Evolutionary conservation across 202 grass and related monocot genomes (phyloP).

Genomic region (Dendrocalamus latiflorus): DNA sequence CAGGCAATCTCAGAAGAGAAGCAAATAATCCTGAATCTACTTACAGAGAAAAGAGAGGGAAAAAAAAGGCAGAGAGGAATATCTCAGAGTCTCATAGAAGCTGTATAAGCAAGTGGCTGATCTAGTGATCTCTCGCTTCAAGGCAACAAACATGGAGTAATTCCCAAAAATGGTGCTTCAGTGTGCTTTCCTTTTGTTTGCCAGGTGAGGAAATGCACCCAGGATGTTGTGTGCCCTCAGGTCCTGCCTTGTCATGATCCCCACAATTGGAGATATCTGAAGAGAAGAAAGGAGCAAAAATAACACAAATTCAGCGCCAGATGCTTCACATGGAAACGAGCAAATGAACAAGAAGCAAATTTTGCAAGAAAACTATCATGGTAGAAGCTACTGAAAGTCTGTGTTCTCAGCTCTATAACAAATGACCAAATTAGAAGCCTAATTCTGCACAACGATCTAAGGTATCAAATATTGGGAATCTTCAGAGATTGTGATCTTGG

Average conservation of each 20-base stretch:
- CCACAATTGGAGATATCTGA: constrained; percentile 80
- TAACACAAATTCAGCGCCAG: not conserved
- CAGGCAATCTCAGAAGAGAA: not conserved
- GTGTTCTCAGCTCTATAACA: not conserved
- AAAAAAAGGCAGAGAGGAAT: too few relatives aligned
- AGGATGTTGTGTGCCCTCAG: constrained; percentile 77
- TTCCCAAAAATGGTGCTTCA: constrained; percentile 38
- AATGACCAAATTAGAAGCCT: not conserved
- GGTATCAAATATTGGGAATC: not conserved
- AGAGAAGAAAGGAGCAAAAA: not conserved
- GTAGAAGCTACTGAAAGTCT: too few relatives aligned
- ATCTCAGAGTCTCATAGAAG: not conserved
- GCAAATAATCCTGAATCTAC: constrained; percentile 24
- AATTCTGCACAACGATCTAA: not conserved
- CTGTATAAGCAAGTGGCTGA: not conserved
- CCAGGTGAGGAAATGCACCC: too few relatives aligned
- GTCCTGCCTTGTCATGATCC: constrained; percentile 93
- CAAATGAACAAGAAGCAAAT: not conserved
- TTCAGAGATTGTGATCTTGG: not conserved
- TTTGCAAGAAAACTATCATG: too few relatives aligned
- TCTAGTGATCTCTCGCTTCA: constrained; percentile 3
- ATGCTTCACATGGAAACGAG: not conserved
- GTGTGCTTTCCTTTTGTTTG: constrained; percentile 37
- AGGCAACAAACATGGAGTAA: not conserved
- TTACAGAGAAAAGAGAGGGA: not conserved